Conservation (phyloP, 2,329 filamentous ascomycete species). For the Trichothecium roseum region DNA sequence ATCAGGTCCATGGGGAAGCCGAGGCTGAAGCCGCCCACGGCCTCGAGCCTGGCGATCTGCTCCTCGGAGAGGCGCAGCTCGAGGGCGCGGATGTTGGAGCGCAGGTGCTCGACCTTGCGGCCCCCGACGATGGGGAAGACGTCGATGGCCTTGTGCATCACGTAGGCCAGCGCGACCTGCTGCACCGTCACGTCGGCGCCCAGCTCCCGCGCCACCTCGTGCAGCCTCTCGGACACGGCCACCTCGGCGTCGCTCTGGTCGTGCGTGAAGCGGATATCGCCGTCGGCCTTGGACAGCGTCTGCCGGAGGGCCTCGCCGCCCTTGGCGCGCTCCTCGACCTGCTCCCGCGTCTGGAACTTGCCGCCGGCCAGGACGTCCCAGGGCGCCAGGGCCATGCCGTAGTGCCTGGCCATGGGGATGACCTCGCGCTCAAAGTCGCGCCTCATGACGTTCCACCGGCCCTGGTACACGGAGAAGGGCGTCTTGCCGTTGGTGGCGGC, state of each 20-base stretch:
- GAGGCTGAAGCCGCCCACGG: constrained; percentile 37
- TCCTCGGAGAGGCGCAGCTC: constrained; percentile 37
- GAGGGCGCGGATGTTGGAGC: constrained; percentile 24
- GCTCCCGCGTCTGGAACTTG: constrained; percentile 19
- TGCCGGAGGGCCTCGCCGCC: constrained; percentile 2
- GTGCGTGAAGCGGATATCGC: constrained; percentile 10
- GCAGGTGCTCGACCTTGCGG: constrained; percentile 38
- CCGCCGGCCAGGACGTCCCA: constrained; percentile 40
- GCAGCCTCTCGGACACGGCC: constrained; percentile 31
- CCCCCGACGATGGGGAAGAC: constrained; percentile 45
- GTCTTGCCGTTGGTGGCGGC: constrained; percentile 13
- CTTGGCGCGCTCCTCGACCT: constrained; percentile 12
- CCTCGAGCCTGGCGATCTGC: constrained; percentile 47
- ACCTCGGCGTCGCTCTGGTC: constrained; percentile 17
- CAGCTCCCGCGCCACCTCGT: constrained; percentile 24
- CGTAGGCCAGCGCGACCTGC: constrained; percentile 44
- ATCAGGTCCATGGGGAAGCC: constrained; percentile 36
- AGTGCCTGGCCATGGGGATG: constrained; percentile 14
- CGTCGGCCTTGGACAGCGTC: constrained; percentile 6
- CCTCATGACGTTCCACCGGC: constrained; percentile 12
- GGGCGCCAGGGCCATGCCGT: constrained; percentile 32
- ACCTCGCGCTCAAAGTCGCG: constrained; percentile 17
- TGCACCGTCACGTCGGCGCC: constrained; percentile 33
- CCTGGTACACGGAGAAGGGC: constrained; percentile 16
- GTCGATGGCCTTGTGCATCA: constrained; percentile 37